Evolutionary conservation across 2,329 filamentous ascomycete genomes (phyloP), one percentile per base, ranked within the genome.

Genomic region (Zasmidium citrigriseum): DNA sequence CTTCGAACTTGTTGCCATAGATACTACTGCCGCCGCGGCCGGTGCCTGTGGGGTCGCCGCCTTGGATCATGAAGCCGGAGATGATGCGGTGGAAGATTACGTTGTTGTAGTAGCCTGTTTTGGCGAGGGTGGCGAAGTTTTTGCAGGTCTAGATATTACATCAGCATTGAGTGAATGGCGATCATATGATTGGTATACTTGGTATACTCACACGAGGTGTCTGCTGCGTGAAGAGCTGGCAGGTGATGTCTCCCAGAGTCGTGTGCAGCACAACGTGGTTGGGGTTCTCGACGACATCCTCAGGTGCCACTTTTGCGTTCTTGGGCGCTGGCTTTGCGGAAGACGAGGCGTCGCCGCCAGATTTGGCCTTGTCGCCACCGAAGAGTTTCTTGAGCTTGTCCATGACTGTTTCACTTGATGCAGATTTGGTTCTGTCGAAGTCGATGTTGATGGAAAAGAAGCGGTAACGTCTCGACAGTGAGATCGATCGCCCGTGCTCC

Each of bases 51-150:
- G 70, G 70, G 51, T 72, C 70, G 25, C 70, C 70, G 45, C 69
- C 93, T 76, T 98, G 95, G 71, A 95, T 91, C 93, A 98, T 98
- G 79, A 97, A 97, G 71, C 89, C 89, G 76, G 89, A 89, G 74
- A 97, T 96, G 58, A 71, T 72, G 44, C 70, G 64, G 63, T 73
- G 71, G 65, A 73, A 73, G 61, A 72, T 68, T 58, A 73, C 70
- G 50, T 67, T 67, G 66, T 73, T 67, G 63, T 73, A 72, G 51
- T 72, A 48, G 49, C 55, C 55, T 16, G 55, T 57, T 16, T 65
- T 61, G 29, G 70, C 71, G 38, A 73, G 64, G 14, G 67, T 70
- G 45, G 71, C 67, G 58, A 73, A 73, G 67, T 73, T 73, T 60
- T 68, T 64, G 67, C 67, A 71, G 49, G 69, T 72, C 70, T 25